Conservation (phyloP, 352 stramenopile species). For the Plasmopara halstedii region DNA sequence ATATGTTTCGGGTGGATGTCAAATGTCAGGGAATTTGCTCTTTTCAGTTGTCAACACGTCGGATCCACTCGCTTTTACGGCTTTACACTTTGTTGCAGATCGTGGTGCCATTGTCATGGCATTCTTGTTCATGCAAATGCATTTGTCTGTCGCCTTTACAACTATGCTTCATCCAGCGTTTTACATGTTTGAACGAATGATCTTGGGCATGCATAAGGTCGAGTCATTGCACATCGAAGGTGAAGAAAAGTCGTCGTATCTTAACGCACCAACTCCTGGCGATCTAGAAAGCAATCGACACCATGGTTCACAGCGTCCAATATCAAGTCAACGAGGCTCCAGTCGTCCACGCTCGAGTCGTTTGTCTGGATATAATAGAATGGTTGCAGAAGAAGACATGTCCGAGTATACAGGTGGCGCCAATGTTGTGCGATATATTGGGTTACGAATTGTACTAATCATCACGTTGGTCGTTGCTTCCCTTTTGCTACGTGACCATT, state of each 20-base stretch:
- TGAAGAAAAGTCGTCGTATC: constrained; percentile 29
- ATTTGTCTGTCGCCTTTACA: constrained; percentile 18
- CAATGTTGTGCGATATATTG: constrained; percentile 29
- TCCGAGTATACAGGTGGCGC: constrained; percentile 26
- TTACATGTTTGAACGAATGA: constrained; percentile 21
- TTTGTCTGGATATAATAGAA: constrained; percentile 7
- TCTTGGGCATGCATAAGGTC: constrained; percentile 19
- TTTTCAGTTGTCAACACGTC: constrained; percentile 17
- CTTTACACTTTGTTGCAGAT: constrained; percentile 10
- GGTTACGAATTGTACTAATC: constrained; percentile 28
- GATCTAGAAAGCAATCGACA: constrained; percentile 23
- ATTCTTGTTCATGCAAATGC: constrained; percentile 25
- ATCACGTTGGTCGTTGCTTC: constrained; percentile 25
- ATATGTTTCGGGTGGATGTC: constrained; percentile 13
- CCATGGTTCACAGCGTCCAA: neutral
- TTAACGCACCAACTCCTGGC: constrained; percentile 11
- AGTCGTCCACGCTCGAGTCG: neutral
- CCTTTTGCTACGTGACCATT: constrained; percentile 35
- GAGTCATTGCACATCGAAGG: neutral
- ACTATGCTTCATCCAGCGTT: constrained; percentile 21
- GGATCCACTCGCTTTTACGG: constrained; percentile 11
- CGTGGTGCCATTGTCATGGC: constrained; percentile 18
- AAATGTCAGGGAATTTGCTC: constrained; percentile 23
- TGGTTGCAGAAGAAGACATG: constrained; percentile 22
- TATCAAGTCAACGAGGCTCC: neutral